Conservation (phyloP, 768 basidiomycete species). For the Basidioascus undulatus region DNA sequence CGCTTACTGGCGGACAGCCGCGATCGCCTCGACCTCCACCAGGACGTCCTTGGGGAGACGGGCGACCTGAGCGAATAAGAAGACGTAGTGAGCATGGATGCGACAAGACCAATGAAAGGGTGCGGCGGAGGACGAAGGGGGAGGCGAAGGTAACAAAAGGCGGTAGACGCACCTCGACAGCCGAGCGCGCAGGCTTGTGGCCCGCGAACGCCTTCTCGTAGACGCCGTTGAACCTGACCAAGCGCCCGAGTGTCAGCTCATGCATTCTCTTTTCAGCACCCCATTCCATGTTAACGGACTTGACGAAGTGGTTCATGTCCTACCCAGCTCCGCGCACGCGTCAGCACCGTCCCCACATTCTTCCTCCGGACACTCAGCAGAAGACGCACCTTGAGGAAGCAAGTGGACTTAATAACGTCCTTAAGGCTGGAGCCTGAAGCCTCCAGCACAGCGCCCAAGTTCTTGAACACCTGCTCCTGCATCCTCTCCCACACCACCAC, state of each 20-base stretch:
- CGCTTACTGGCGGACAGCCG: no score
- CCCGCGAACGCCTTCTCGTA: conserved; percentile 33
- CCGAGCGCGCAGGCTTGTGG: conserved; percentile 79
- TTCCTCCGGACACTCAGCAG: not conserved
- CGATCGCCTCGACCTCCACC: conserved; percentile 78
- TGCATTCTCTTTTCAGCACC: no score
- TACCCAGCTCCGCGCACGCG: no score
- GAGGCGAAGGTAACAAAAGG: not conserved
- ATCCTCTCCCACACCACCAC: no score
- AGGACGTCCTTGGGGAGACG: conserved; percentile 74
- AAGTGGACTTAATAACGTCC: conserved; percentile 70
- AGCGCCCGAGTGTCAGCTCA: no score
- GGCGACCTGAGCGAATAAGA: conserved; percentile 17
- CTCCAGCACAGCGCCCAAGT: conserved; percentile 59
- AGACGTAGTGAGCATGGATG: not conserved
- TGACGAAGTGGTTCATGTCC: conserved; percentile 66
- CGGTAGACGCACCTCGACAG: conserved; percentile 41
- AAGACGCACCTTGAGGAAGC: not conserved
- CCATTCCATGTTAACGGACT: no score
- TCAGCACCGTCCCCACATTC: not conserved
- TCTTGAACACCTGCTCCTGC: conserved; percentile 55
- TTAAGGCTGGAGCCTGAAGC: conserved; percentile 53
- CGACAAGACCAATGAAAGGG: conserved; percentile 5
- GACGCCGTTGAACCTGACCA: conserved; percentile 6
- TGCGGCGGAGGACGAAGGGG: conserved; percentile 13